Evolutionary conservation across 2,329 filamentous ascomycete species (phyloP).

Genomic region (Colletotrichum acutatum): DNA sequence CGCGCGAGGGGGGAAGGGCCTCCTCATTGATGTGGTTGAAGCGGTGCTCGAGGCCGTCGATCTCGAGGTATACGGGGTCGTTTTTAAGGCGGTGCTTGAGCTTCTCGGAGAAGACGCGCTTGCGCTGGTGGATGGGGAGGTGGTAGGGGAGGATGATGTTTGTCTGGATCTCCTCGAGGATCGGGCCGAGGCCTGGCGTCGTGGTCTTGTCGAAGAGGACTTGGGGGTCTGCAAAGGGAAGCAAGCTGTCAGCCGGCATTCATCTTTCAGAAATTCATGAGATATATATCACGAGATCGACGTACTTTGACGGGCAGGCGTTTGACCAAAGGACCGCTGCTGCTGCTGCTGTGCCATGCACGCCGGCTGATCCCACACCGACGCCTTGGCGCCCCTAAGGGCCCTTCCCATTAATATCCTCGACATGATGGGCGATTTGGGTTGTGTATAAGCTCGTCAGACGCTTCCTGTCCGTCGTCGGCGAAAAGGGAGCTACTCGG

Average conservation of each 20-base stretch:
- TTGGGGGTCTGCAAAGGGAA: slow-evolving; percentile 30
- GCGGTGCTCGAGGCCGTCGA: slow-evolving; percentile 65
- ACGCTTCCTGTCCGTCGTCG: slow-evolving; percentile 2
- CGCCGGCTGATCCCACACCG: slow-evolving; percentile 30
- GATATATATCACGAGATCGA: neutral
- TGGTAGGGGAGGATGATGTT: slow-evolving; percentile 72
- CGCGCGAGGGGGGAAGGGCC: slow-evolving; percentile 56
- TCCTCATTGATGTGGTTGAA: slow-evolving; percentile 58
- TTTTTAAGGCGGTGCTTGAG: slow-evolving; percentile 60
- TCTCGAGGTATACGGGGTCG: slow-evolving; percentile 68
- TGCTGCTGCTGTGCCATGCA: slow-evolving; percentile 29
- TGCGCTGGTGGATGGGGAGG: slow-evolving; percentile 63
- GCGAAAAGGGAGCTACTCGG: slow-evolving; percentile 5
- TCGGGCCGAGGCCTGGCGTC: slow-evolving; percentile 62
- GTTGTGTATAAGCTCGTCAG: neutral
- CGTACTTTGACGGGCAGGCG: slow-evolving; percentile 28
- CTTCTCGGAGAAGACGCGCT: slow-evolving; percentile 61
- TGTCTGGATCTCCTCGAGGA: slow-evolving; percentile 64
- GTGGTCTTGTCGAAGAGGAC: slow-evolving; percentile 64
- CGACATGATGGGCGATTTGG: slow-evolving; percentile 16
- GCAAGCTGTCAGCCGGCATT: neutral
- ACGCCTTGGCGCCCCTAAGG: slow-evolving; percentile 32
- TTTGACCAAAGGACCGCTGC: slow-evolving; percentile 35
- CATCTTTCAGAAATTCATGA: neutral
- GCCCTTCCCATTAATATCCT: slow-evolving; percentile 32